Percentiles rank a stretch among this genome's conserved stretches.
These are phyloP conservation scores for Umbelopsis ramanniana DNA, from an alignment of 192 early-diverging fungal genomes.

Conservation along the genomic window DNA sequence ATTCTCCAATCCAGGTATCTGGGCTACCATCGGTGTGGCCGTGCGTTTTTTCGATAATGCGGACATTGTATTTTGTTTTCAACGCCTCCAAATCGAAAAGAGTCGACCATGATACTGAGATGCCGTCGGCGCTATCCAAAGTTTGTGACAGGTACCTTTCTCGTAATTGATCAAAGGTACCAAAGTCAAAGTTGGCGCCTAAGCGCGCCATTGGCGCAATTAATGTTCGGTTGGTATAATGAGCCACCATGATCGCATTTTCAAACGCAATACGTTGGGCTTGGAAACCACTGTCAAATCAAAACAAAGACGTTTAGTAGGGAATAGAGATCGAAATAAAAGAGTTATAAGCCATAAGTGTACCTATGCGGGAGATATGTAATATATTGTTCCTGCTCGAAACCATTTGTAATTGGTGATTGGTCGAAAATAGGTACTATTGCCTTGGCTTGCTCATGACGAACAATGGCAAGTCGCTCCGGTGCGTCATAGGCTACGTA, in stretches of 20 bases:
- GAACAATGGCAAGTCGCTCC: not conserved
- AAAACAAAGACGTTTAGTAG: not conserved
- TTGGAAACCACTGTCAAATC: conserved; percentile 27
- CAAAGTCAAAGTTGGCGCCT: conserved; percentile 17
- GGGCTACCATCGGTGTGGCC: conserved; percentile 24
- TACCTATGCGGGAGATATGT: conserved; percentile 36
- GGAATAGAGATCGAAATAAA: not conserved
- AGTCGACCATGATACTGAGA: conserved; percentile 34
- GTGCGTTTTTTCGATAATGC: conserved; percentile 22
- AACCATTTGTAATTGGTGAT: not conserved
- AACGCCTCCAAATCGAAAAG: conserved; percentile 30
- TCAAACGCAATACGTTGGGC: conserved; percentile 33
- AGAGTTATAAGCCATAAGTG: not conserved
- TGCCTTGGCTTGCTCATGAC: conserved; percentile 6
- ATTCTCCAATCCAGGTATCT: not conserved
- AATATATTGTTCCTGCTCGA: conserved; percentile 19
- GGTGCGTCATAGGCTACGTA: not conserved
- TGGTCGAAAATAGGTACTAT: not conserved
- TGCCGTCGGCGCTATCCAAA: conserved; percentile 8
- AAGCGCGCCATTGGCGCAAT: conserved; percentile 27
- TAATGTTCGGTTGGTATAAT: conserved; percentile 27
- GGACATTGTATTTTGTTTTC: conserved; percentile 23
- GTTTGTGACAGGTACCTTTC: conserved; percentile 21
- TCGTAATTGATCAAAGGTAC: conserved; percentile 19
- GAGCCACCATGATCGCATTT: conserved; percentile 30